phyloP scores from a whole-genome alignment of 2,329 filamentous ascomycete genomes.

The Phyllosticta capitalensis region DNA sequence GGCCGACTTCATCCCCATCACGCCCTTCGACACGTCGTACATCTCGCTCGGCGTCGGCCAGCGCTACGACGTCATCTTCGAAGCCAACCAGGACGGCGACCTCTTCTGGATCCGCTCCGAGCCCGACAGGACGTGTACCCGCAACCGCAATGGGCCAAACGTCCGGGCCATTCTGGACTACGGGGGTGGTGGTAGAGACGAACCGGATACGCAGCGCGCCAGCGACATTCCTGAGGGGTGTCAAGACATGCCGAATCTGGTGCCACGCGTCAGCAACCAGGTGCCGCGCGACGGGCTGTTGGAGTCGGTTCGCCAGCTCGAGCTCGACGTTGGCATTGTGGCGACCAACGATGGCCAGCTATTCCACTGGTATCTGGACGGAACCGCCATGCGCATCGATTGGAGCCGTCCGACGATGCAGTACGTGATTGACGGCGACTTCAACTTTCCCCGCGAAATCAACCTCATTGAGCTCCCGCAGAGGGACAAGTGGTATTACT shows the following conservation, averaged over 20 bases:
- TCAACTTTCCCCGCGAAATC: conserved; percentile 12
- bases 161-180: conserved; percentile 34
- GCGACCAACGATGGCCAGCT: conserved; percentile 13
- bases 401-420: conserved; percentile 29
- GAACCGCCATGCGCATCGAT: conserved; percentile 25
- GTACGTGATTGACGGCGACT: conserved; percentile 23
- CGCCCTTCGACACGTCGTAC: conserved; percentile 24
- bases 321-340: conserved; percentile 11
- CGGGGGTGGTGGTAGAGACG: conserved; percentile 16
- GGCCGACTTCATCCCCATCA: conserved; percentile 27
- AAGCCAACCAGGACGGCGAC: conserved; percentile 33
- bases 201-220: conserved; percentile 20
- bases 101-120: conserved; percentile 37
- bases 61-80: conserved; percentile 39
- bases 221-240: conserved; percentile 28
- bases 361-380: conserved; percentile 34
- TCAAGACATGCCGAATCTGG: conserved; percentile 26
- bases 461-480: conserved; percentile 19
- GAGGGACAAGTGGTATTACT: conserved; percentile 34
- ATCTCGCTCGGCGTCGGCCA: conserved; percentile 23
- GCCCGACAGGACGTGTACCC: background rate
- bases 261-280: conserved; percentile 18
- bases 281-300: background rate
- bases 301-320: conserved; percentile 11
- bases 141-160: conserved; percentile 22